Percentiles rank a stretch among this genome's conserved stretches.
These are phyloP conservation scores for Arthroderma uncinatum DNA, from an alignment of 2,329 filamentous ascomycete species.

Conservation along the genomic window DNA sequence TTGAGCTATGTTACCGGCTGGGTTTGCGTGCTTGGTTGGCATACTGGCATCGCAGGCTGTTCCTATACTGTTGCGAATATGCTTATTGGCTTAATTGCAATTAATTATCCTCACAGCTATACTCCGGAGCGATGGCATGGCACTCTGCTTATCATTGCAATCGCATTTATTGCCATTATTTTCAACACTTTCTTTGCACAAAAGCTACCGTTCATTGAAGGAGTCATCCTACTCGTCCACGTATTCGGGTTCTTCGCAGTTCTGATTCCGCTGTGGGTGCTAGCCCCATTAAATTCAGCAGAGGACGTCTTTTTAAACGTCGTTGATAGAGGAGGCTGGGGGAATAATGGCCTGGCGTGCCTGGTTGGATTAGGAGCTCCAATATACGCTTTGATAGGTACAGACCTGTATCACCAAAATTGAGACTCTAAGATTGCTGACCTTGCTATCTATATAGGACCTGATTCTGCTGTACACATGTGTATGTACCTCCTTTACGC, in stretches of 20 bases:
- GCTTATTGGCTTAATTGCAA: conserved; percentile 24
- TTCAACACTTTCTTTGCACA: conserved; percentile 23
- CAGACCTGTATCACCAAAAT: conserved; percentile 21
- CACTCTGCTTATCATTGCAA: conserved; percentile 20
- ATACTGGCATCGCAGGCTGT: conserved; percentile 20
- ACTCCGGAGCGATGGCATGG: conserved; percentile 23
- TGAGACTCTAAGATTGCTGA: neutral
- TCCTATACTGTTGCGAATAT: conserved; percentile 25
- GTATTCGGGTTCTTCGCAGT: conserved; percentile 25
- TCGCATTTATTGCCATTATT: conserved; percentile 18
- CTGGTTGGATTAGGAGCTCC: conserved; percentile 21
- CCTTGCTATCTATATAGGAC: conserved; percentile 6
- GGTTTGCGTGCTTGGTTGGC: conserved; percentile 24
- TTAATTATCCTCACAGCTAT: conserved; percentile 22
- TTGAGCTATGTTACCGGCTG: conserved; percentile 25
- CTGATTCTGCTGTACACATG: conserved; percentile 20
- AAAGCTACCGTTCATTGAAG: conserved; percentile 23
- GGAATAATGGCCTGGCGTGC: conserved; percentile 20
- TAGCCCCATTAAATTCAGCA: conserved; percentile 18
- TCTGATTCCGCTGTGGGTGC: conserved; percentile 24
- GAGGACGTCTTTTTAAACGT: conserved; percentile 20
- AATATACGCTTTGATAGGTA: conserved; percentile 18
- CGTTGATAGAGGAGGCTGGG: conserved; percentile 20
- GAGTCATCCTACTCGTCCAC: conserved; percentile 24
- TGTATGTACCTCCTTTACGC: conserved; percentile 5